phyloP scores from a whole-genome alignment of 2,329 filamentous ascomycete species.

The Aspergillus neoniger region DNA sequence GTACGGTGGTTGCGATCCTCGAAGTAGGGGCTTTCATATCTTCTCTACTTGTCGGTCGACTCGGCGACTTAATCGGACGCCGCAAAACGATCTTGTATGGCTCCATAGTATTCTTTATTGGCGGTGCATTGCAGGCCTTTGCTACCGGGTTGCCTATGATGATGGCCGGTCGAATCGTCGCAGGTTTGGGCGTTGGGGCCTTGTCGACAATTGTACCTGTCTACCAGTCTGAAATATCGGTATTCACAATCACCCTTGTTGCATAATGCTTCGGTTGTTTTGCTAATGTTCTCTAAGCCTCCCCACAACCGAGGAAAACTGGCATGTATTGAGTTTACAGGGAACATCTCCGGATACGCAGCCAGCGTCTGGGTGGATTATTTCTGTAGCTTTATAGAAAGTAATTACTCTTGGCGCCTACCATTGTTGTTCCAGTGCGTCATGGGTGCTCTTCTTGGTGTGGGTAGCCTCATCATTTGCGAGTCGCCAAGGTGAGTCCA shows the following conservation, averaged over 20 bases:
- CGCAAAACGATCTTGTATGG: constrained; percentile 90
- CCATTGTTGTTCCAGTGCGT: constrained; percentile 90
- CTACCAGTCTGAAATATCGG: constrained; percentile 90
- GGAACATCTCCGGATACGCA: constrained; percentile 93
- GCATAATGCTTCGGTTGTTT: neutral
- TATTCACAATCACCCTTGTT: constrained; percentile 19
- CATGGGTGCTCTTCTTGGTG: constrained; percentile 82
- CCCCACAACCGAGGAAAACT: constrained; percentile 94
- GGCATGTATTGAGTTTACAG: constrained; percentile 96
- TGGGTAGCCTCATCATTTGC: constrained; percentile 89
- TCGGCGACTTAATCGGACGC: constrained; percentile 89
- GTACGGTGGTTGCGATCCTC: constrained; percentile 96
- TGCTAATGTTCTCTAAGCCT: constrained; percentile 51
- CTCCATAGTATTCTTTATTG: constrained; percentile 80
- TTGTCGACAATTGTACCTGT: constrained; percentile 90
- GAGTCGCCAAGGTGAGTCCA: constrained; percentile 80
- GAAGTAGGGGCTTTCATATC: constrained; percentile 91
- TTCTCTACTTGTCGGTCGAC: constrained; percentile 79
- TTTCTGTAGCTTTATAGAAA: constrained; percentile 87
- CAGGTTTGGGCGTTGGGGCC: constrained; percentile 83
- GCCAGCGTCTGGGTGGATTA: constrained; percentile 99
- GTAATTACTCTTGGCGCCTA: constrained; percentile 83
- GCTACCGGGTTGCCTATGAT: constrained; percentile 87
- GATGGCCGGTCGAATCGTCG: constrained; percentile 77
- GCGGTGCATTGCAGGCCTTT: constrained; percentile 81